These are phyloP conservation scores for Mycothermus thermophilus DNA, from an alignment of 495 filamentous ascomycete species.

Conservation along the genomic window DNA sequence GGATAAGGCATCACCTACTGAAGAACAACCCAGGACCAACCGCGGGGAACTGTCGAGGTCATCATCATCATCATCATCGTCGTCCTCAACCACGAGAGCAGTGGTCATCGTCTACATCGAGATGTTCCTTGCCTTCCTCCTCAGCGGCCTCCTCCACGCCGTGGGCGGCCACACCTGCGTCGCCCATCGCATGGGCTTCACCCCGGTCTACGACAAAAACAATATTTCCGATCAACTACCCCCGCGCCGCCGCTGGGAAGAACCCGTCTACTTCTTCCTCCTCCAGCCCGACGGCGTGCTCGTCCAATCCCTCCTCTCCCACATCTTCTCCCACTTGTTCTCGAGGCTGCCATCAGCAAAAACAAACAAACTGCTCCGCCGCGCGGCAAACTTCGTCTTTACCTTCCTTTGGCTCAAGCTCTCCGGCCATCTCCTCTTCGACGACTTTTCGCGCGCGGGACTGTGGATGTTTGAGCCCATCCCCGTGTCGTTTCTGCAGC, in stretches of 20 bases:
- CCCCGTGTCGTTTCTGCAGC: slow-evolving; percentile 49
- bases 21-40: no score
- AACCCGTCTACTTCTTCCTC: background rate
- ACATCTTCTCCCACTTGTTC: no score
- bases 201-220: no score
- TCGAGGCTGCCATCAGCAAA: no score
- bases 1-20: no score
- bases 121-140: slow-evolving; percentile 37
- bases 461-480: slow-evolving; percentile 57
- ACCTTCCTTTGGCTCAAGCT: slow-evolving; percentile 42
- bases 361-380: no score
- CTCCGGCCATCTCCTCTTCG: slow-evolving; percentile 38
- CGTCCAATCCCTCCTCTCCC: no score
- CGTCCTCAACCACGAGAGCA: no score
- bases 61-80: slow-evolving; percentile 19
- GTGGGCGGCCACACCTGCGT: slow-evolving; percentile 39
- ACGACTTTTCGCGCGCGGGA: slow-evolving; percentile 49
- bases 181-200: slow-evolving; percentile 3
- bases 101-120: no score
- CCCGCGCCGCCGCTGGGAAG: no score
- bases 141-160: slow-evolving; percentile 48
- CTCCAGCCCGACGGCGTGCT: background rate
- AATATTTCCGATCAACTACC: no score
- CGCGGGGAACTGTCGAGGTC: background rate
- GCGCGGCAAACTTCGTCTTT: slow-evolving; percentile 38